Base-by-base conservation (phyloP, 371 early-diverging fungal genomes). In the Encephalitozoon romaleae region DNA sequence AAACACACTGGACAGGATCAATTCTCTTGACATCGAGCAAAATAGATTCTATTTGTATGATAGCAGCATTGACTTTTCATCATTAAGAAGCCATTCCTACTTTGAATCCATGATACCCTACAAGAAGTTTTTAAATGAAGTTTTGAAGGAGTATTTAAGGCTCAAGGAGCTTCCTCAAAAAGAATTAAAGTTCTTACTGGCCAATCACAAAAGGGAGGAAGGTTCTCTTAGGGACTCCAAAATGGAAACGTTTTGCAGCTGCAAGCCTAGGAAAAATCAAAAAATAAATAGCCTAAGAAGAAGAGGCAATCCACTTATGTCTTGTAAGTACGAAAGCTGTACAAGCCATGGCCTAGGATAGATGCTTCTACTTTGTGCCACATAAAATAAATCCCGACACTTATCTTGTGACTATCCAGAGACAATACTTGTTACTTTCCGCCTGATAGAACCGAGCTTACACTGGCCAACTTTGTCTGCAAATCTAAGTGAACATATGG, bases 401-500 rank as follows among this genome's bases (percentile, higher is more conserved):
- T 8, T 15, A 12, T 42, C 43, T 42, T 42, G 15, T 1, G 1
- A 0, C 9, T 34, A 54, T 43, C 38, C 55, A 4, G 54, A 55
- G 9, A 52, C 32, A n/a, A 23, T 53, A 42, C 30, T 74, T 11
- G 30, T 45, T 34, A 75, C 25, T 53, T 76, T 81, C 38, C 55
- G 66, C 28, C 53, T 21, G 5, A 54, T 69, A 2, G 21, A 3
- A 23, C 82, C 82, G 18, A 82, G 63, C 55, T 67, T 70, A 54
- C 82, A 82, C 54, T 79, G 77, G 25, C 71, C 73, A n/a, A 91
- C 94, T 88, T 94, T 95, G 41, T 92, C 90, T 4, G 95, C 95
- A 88, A 97, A 95, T 72, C 95, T 86, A 63, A 97, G 86, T 2
- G 94, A 92, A 83, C 91, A 92, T 34, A 97, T 79, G 2, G 91